Evolutionary conservation across 2,329 filamentous ascomycete genomes (phyloP), one percentile per base, ranked within the genome.

Genomic region (Neofusicoccum sp.): DNA sequence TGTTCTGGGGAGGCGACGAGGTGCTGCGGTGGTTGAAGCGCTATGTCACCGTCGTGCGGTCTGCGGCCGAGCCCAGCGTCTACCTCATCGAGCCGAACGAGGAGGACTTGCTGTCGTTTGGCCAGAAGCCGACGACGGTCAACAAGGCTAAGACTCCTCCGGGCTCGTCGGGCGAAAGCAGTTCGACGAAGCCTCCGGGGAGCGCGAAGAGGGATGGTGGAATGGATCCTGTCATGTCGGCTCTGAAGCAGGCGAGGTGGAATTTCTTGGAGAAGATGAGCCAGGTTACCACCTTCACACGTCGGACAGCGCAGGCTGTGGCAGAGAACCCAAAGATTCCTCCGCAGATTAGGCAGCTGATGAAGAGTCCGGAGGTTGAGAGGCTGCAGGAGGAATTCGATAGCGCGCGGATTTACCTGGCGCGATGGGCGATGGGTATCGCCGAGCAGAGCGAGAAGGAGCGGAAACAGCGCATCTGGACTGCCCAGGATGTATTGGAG

Each of bases 1-100:
- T 96, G 81, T 98, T 97, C 71, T 99, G 96, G 95, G 96, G 95
- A 61, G 95, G 95, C 4, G 95, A 99, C 72, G 93, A 99, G 77
- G 89, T 98, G 0, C 74, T 99, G 49, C 84, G 91, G 60, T 99
- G 96, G 95, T 71, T 99, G 68, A 90, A 87, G 71, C 83, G 88
- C 71, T 97, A 96, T 74, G 85, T 95, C 6, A 83, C 82, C 20
- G 86, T 99, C 12, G 90, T 98, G 75, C 83, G 91, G 62, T 96
- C 91, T 36, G 86, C 83, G 1, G 91, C 90, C 0, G 96, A 99
- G 71, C 89, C 90, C 1, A 96, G 91, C 66, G 89, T 96, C 28
- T 99, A 96, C 70, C 80, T 99, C 26, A 84, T 99, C 40, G 91
- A 99, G 66, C 95, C 95, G 0, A 89, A 83, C 11, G 84, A 87